These are phyloP conservation scores for Flagelloscypha sp. DNA, from an alignment of 768 basidiomycete species.

Conservation along the genomic window DNA sequence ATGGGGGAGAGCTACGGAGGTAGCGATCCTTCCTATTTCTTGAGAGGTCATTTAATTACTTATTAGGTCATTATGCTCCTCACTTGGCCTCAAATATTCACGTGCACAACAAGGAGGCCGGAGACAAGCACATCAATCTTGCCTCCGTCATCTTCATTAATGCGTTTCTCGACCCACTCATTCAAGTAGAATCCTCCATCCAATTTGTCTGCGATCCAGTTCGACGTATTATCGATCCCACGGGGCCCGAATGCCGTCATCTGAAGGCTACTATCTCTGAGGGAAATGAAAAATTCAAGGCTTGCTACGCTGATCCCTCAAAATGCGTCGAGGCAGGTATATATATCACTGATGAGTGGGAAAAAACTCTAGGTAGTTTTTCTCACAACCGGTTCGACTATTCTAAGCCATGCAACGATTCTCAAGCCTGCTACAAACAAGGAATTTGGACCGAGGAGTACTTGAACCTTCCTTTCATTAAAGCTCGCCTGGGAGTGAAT, in stretches of 20 bases:
- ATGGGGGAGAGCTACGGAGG: constrained; percentile 29
- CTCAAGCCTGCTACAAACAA: constrained; percentile 33
- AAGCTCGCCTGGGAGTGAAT: constrained; percentile 34
- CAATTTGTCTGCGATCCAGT: constrained; percentile 32
- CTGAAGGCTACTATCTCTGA: constrained; percentile 31
- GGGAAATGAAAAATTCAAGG: constrained; percentile 29
- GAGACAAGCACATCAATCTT: constrained; percentile 28
- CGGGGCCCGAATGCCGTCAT: constrained; percentile 31
- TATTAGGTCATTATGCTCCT: too few relatives aligned
- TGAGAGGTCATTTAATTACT: too few relatives aligned
- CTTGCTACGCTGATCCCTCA: constrained; percentile 23
- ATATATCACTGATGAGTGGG: neutral
- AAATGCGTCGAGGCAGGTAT: constrained; percentile 1
- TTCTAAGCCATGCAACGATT: constrained; percentile 34
- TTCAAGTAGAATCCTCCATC: constrained; percentile 37
- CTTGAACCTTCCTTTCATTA: constrained; percentile 40
- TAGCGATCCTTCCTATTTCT: too few relatives aligned
- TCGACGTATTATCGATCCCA: constrained; percentile 34
- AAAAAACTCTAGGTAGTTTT: constrained; percentile 2
- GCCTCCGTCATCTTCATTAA: constrained; percentile 42
- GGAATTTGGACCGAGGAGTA: constrained; percentile 44
- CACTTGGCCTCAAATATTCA: constrained; percentile 39
- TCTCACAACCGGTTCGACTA: constrained; percentile 46
- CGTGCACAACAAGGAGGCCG: constrained; percentile 28
- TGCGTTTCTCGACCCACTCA: constrained; percentile 34